phyloP scores from a whole-genome alignment of 1,139 yeast genomes.

The Pichia sp. region DNA sequence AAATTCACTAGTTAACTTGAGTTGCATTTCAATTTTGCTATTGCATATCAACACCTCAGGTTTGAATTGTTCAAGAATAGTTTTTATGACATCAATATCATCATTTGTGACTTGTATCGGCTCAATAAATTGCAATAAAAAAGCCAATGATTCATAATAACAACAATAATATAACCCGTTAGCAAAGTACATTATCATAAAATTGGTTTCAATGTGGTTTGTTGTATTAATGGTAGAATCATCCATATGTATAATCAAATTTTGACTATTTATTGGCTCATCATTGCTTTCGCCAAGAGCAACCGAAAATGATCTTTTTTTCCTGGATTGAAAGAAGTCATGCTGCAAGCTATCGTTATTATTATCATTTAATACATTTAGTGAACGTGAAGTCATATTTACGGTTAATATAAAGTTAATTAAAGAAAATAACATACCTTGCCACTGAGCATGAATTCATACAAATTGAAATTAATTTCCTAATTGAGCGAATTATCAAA shows the following conservation, averaged over 20 bases:
- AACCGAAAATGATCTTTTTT: neutral
- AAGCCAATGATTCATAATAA: conserved; percentile 2
- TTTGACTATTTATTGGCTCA: conserved; percentile 1
- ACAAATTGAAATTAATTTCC: no score
- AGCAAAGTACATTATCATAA: neutral
- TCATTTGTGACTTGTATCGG: conserved; percentile 2
- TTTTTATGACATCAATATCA: conserved; percentile 1
- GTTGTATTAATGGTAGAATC: conserved; percentile 2
- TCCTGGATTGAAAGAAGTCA: no score
- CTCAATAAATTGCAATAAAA: conserved; percentile 4
- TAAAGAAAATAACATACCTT: no score
- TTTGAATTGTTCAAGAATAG: conserved; percentile 3
- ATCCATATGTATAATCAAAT: neutral
- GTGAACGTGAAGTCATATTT: no score
- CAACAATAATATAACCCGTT: conserved; percentile 1
- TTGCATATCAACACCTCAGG: conserved; percentile 14
- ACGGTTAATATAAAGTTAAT: no score
- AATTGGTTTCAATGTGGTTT: neutral
- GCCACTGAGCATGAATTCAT: no score
- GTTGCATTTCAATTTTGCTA: conserved; percentile 1
- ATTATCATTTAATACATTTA: no score
- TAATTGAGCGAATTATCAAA: no score
- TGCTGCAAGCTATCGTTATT: no score
- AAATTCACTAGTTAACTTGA: neutral
- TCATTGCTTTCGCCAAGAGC: neutral